Evolutionary conservation across 805 yeast genomes (phyloP).

Genomic region (Candida sakaeoensis): DNA sequence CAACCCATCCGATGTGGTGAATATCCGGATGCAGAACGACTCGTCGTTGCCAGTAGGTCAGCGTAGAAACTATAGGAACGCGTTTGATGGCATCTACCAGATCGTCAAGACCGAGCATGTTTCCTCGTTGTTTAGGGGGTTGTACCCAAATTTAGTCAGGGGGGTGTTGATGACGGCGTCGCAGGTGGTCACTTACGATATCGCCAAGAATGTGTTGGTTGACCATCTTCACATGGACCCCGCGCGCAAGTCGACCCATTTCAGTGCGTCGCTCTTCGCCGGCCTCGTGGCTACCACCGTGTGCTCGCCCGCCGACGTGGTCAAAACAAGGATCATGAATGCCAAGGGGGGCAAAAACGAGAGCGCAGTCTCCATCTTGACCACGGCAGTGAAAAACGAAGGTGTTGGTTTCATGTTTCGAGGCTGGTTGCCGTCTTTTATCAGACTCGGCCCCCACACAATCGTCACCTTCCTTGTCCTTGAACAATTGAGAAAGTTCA

Average conservation of each 20-base stretch:
- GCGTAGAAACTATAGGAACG: constrained; percentile 73
- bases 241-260: constrained; percentile 65
- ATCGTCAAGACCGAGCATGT: constrained; percentile 61
- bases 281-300: constrained; percentile 89
- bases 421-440: constrained; percentile 88
- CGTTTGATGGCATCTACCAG: constrained; percentile 67
- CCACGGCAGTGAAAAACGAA: constrained; percentile 56
- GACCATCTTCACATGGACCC: constrained; percentile 49
- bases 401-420: constrained; percentile 81
- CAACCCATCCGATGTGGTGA: constrained; percentile 83
- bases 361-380: constrained; percentile 49
- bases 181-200: constrained; percentile 84
- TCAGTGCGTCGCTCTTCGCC: constrained; percentile 72
- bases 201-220: constrained; percentile 62
- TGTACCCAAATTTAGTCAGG: constrained; percentile 72
- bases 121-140: constrained; percentile 62
- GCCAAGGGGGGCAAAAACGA: constrained; percentile 39
- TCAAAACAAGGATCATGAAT: constrained; percentile 86
- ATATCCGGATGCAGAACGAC: constrained; percentile 90
- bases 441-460: constrained; percentile 81
- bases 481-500: constrained; percentile 57
- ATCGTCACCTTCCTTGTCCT: constrained; percentile 65
- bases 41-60: constrained; percentile 59
- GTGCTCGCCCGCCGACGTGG: constrained; percentile 90
- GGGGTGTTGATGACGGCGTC: constrained; percentile 89